Evolutionary conservation across 495 filamentous ascomycete genomes (phyloP).

Genomic region (Apodospora peruviana): DNA sequence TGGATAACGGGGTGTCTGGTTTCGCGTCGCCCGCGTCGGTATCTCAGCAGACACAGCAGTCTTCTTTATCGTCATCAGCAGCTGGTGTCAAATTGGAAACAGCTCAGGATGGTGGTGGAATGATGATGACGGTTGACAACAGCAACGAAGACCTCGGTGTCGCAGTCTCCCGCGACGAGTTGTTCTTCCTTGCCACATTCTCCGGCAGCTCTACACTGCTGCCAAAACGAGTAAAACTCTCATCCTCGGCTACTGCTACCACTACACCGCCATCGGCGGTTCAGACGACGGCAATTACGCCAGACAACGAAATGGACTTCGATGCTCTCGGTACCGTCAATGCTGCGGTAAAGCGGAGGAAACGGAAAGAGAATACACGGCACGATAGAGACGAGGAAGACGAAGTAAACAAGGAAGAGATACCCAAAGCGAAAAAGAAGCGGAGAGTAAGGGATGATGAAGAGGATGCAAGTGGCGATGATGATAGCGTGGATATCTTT

Average conservation of each 20-base stretch:
- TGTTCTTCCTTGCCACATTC: no score
- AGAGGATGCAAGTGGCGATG: constrained; percentile 11
- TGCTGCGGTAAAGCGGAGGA: no score
- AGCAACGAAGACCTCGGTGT: constrained; percentile 13
- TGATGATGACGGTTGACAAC: background rate
- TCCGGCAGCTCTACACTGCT: background rate
- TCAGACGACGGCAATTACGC: no score
- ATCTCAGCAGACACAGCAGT: constrained; percentile 9
- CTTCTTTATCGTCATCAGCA: no score
- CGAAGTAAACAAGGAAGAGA: no score
- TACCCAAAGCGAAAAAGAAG: background rate
- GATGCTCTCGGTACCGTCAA: no score
- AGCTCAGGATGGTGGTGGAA: no score
- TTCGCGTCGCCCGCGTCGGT: constrained; percentile 14
- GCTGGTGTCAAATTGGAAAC: no score
- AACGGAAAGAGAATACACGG: no score
- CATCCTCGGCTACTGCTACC: background rate
- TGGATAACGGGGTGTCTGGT: constrained; percentile 38
- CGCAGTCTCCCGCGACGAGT: constrained; percentile 12
- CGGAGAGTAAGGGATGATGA: background rate
- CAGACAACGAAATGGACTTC: no score
- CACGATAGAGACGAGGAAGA: constrained; percentile 6
- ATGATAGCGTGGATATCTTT: constrained; percentile 29
- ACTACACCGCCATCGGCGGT: no score
- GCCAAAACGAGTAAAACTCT: background rate